These are phyloP conservation scores for Dorcoceras hygrometricum DNA, from an alignment of 257 asterid genomes.

Conservation along the genomic window DNA sequence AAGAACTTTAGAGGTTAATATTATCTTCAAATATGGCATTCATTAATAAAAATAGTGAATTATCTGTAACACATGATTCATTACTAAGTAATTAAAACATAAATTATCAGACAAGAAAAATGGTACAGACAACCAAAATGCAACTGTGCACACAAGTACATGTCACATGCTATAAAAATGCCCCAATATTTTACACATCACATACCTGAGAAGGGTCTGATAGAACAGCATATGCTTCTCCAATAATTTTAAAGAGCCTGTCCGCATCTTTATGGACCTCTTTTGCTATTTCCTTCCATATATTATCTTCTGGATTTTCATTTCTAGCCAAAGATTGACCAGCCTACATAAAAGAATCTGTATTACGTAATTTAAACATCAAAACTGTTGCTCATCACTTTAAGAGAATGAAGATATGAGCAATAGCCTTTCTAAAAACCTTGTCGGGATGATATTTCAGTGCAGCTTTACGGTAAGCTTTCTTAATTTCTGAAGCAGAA, in stretches of 20 bases:
- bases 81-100: background rate
- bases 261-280: conserved; percentile 89
- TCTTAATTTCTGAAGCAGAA: conserved; percentile 76
- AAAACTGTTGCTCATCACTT: conserved; percentile 4
- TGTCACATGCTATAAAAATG: no score
- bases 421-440: conserved; percentile 40
- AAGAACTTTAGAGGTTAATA: no score
- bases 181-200: no score
- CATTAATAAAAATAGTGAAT: background rate
- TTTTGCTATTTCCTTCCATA: no score
- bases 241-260: conserved; percentile 81
- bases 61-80: background rate
- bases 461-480: conserved; percentile 93
- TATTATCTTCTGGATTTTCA: conserved; percentile 71
- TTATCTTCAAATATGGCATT: no score
- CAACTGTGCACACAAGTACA: background rate
- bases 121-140: background rate
- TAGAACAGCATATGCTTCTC: conserved; percentile 91
- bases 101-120: background rate
- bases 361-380: conserved; percentile 7
- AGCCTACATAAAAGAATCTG: conserved; percentile 46
- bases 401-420: conserved; percentile 20
- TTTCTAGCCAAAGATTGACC: conserved; percentile 72
- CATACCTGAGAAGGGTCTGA: conserved; percentile 81
- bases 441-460: conserved; percentile 95